Base-by-base conservation (phyloP, 352 stramenopile species). In the Pythium scleroteichum region DNA sequence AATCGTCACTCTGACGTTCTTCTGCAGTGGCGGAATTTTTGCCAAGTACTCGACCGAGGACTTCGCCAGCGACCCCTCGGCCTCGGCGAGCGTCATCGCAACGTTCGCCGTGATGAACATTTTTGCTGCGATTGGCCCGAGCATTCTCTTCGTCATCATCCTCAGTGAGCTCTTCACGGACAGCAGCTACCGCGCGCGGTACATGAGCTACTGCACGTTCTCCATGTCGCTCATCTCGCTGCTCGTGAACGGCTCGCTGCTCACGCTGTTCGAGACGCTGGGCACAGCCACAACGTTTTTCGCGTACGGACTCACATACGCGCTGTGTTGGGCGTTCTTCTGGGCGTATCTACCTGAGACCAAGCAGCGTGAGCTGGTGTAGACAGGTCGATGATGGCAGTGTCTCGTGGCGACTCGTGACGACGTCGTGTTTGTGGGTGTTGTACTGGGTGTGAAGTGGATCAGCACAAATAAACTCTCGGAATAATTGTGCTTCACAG, bases 171-270 rank as follows among this genome's bases (percentile, higher is more conserved):
- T 95, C 32, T 95, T 95, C 58, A 79, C 86, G 46, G 78, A 92
- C 72, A 87, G 73, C 59, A 88, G 72, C 66, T 89, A 92, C 59
- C 85, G 85, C 19, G 85, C 85, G 24, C 67, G 73, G 20, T 93
- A 90, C 77, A 95, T 93, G 83, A 93, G 85, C 75, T 93, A 92
- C 72, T 95, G 85, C 62, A 95, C 85, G 39, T 95, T 95, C 63
- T 68, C 83, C 39, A 95, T 95, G 85, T 95, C 85, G 50, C 75
- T 92, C 50, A 84, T 93, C 49, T 93, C 86, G 52, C 69, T 93
- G 52, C 71, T 93, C 45, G 76, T 93, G 33, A 95, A 95, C 60
- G 86, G 86, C 41, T 81, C 83, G 44, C 69, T 95, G 73, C 74
- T 95, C 14, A 78, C 82, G 39, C 67, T 93, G 14, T 95, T 95